These are phyloP conservation scores for Blastomyces silverae DNA, from an alignment of 2,329 filamentous ascomycete species.

Conservation along the genomic window DNA sequence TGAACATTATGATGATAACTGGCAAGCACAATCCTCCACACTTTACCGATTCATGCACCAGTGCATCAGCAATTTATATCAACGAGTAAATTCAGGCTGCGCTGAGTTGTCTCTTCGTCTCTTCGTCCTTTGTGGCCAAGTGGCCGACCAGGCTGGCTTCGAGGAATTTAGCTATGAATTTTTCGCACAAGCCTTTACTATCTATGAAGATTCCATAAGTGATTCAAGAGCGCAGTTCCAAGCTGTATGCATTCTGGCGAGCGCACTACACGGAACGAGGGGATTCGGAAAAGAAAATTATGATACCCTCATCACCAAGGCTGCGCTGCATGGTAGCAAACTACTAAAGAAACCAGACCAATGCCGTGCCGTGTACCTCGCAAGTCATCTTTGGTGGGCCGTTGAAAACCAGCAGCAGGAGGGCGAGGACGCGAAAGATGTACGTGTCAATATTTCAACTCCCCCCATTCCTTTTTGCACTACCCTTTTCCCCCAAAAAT, in stretches of 20 bases:
- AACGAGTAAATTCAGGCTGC: slow-evolving; percentile 71
- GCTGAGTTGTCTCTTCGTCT: slow-evolving; percentile 83
- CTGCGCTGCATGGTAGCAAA: slow-evolving; percentile 92
- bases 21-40: slow-evolving; percentile 65
- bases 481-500: background rate
- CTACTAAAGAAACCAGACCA: slow-evolving; percentile 96
- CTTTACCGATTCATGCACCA: slow-evolving; percentile 96
- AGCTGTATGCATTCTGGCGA: slow-evolving; percentile 89
- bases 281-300: slow-evolving; percentile 97
- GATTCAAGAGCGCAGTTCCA: slow-evolving; percentile 97
- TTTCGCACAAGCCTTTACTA: slow-evolving; percentile 95
- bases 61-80: slow-evolving; percentile 76
- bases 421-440: slow-evolving; percentile 74
- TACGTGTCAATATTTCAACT: slow-evolving; percentile 42
- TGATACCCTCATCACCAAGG: slow-evolving; percentile 97
- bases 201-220: slow-evolving; percentile 93
- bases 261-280: slow-evolving; percentile 77
- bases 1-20: slow-evolving; percentile 77
- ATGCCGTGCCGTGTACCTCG: slow-evolving; percentile 91
- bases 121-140: slow-evolving; percentile 86
- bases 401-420: slow-evolving; percentile 69
- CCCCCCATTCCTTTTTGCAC: background rate
- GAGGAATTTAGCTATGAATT: slow-evolving; percentile 98
- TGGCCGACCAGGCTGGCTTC: slow-evolving; percentile 82
- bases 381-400: slow-evolving; percentile 97